Evolutionary conservation across 2,329 filamentous ascomycete species (phyloP), one percentile per base, ranked within the genome.

Genomic region (Calonectria henricotiae): DNA sequence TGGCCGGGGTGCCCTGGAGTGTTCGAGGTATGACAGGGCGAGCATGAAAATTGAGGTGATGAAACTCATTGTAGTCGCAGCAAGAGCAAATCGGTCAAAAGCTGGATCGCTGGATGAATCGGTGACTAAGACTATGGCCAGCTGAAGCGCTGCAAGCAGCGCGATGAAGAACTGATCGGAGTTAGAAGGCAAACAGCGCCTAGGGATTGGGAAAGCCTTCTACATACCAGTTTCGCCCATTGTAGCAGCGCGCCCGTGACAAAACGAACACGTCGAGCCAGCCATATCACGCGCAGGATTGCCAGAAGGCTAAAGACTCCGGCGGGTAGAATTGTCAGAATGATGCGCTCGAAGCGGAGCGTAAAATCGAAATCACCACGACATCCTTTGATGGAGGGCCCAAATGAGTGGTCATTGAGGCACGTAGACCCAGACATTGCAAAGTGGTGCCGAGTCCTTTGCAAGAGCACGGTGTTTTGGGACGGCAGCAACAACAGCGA

Each of bases 291-390:
- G n/a, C 65, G 70, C 0, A 55, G 27, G 27, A 67, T 9, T 30
- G 66, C 47, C 83, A 84, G n/a, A 6, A 58, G 32, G 17, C 51
- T 27, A 0, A 84, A 65, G 7, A 79, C 68, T 35, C 30, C 43
- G 0, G 81, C 74, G 0, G 85, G 85, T 1, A 83, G 67, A 12
- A 85, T 76, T 4, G 81, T 80, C 43, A 87, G 82, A 51, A 86
- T 79, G 3, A 85, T 74, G 55, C 83, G 79, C 73, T 86, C 84
- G 64, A 87, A 86, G 20, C 76, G 79, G 62, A 86, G 74, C 11
- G 85, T 87, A 54, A 86, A 86, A 72, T 86, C 85, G 68, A 87
- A 87, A 65, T 84, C 80, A 70, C 77, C 80, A 12, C 84, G 82
- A 65, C 85, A 86, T 27, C 82, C 84, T 11, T 74, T 66, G 37